These are phyloP conservation scores for Phalaenopsis equestris DNA, from an alignment of 106 monocot genomes.

Conservation along the genomic window DNA sequence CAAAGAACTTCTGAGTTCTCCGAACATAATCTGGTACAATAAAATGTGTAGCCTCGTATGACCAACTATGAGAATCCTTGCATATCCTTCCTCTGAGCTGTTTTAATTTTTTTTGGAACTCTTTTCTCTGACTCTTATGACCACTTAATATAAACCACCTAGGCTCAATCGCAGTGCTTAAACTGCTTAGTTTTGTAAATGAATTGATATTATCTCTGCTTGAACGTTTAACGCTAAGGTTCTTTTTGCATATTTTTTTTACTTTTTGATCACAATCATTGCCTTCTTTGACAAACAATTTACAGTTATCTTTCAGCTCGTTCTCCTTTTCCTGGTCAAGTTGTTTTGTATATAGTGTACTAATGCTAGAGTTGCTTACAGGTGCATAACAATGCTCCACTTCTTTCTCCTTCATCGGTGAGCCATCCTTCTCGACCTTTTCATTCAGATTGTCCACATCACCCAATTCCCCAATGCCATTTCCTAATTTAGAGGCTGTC, in stretches of 20 bases:
- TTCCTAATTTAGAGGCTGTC: slow-evolving; percentile 6
- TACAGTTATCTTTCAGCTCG: slow-evolving; percentile 15
- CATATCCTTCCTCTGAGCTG: slow-evolving; percentile 58
- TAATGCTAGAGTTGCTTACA: slow-evolving; percentile 10
- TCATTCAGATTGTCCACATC: not conserved
- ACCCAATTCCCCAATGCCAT: not conserved
- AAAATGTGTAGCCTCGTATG: slow-evolving; percentile 87
- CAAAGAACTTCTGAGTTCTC: slow-evolving; percentile 95
- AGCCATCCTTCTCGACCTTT: slow-evolving; percentile 7
- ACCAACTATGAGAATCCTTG: slow-evolving; percentile 86
- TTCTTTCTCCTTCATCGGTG: slow-evolving; percentile 6
- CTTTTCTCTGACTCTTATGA: slow-evolving; percentile 68
- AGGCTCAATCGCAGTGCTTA: slow-evolving; percentile 14
- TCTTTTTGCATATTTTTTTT: not conserved
- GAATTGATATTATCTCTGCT: not conserved
- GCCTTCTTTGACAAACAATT: not conserved
- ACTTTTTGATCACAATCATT: not conserved
- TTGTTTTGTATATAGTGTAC: slow-evolving; percentile 11
- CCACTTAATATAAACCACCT: slow-evolving; percentile 79
- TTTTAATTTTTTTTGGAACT: slow-evolving; percentile 50
- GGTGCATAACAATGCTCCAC: not conserved
- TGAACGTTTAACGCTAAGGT: not conserved
- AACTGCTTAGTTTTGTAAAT: not conserved
- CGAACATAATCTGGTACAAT: slow-evolving; percentile 69
- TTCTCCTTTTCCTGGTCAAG: slow-evolving; percentile 73